These are phyloP conservation scores for Cucurbita ficifolia DNA, from an alignment of 306 rosid genomes.

Conservation along the genomic window DNA sequence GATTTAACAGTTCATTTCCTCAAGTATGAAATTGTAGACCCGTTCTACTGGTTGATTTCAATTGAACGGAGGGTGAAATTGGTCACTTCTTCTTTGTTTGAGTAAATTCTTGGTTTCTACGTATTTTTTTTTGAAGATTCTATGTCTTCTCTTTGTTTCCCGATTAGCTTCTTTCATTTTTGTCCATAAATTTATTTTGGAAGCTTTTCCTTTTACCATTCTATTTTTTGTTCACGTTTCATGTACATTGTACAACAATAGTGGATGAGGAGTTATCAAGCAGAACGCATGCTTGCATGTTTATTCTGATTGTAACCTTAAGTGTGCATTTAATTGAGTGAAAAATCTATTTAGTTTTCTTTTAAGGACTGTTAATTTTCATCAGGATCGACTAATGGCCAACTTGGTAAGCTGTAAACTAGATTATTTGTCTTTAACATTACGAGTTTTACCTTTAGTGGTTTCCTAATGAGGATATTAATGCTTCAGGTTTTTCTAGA, in stretches of 20 bases:
- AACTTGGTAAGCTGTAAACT: no score
- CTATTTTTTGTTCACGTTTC: neutral
- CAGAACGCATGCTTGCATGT: neutral
- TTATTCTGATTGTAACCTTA: no score
- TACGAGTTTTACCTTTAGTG: neutral
- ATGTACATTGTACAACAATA: neutral
- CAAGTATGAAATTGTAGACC: neutral
- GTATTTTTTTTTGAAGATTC: neutral
- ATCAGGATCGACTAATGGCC: no score
- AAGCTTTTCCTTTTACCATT: neutral
- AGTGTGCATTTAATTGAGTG: no score
- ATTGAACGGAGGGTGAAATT: neutral
- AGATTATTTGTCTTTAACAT: neutral
- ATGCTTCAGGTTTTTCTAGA: neutral
- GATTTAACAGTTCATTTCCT: neutral
- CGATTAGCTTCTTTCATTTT: neutral
- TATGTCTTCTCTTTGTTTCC: neutral
- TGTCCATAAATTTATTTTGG: neutral
- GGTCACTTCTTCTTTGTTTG: neutral
- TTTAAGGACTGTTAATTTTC: no score
- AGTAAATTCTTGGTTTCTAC: neutral
- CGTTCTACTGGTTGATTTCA: neutral
- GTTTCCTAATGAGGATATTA: neutral
- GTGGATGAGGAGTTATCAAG: neutral
- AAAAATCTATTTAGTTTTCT: no score